Conservation (phyloP, 140 eudicot genomes). For the Cichorium intybus region DNA sequence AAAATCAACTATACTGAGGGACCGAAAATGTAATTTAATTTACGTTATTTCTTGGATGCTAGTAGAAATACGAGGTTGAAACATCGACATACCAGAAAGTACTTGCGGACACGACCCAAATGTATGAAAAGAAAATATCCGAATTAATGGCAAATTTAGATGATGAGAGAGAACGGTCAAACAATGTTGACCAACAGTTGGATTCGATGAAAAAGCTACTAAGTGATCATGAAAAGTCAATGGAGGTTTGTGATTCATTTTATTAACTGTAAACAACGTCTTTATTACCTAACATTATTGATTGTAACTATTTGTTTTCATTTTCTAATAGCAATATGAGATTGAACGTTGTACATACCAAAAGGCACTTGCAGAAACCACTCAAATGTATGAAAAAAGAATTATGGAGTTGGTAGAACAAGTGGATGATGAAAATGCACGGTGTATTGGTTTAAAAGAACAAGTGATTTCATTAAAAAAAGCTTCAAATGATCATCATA, state of each 20-base stretch:
- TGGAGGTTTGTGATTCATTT: constrained; percentile 45
- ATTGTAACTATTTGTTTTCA: constrained; percentile 4
- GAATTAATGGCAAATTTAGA: constrained; percentile 62
- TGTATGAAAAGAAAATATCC: constrained; percentile 76
- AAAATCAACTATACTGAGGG: no score
- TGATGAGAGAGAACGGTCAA: constrained; percentile 38
- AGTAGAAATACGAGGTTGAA: constrained; percentile 74
- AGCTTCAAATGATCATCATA: constrained; percentile 39
- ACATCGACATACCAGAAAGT: constrained; percentile 65
- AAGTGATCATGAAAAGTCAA: constrained; percentile 43
- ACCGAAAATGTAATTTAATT: no score
- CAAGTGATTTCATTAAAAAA: constrained; percentile 36
- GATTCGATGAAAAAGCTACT: constrained; percentile 51
- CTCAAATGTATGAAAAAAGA: constrained; percentile 80
- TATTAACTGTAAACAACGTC: background rate
- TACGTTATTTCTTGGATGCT: constrained; percentile 45
- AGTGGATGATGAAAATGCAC: constrained; percentile 53
- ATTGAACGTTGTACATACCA: constrained; percentile 54
- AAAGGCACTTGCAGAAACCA: constrained; percentile 74
- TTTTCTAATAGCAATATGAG: constrained; percentile 43
- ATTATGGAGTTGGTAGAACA: constrained; percentile 44
- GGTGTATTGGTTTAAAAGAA: constrained; percentile 39
- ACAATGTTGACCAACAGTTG: constrained; percentile 52
- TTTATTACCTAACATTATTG: background rate
- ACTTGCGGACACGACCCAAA: constrained; percentile 80